Percentiles rank a stretch among this genome's conserved stretches.
Conservation (phyloP, 495 filamentous ascomycete species). For the Umbilicaria muhlenbergii region DNA sequence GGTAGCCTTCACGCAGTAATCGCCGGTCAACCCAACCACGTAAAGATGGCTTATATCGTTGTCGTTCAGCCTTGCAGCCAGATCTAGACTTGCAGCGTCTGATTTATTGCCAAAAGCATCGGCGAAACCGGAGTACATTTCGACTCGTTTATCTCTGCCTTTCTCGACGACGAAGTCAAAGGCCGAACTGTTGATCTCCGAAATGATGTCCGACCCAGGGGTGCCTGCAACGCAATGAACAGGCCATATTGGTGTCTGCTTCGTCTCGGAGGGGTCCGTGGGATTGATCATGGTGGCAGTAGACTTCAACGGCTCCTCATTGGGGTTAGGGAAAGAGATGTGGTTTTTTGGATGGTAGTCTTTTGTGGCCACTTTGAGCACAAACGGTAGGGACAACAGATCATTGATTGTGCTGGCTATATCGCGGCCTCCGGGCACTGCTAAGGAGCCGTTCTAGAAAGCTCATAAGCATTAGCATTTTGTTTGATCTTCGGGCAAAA, state of each 20-base stretch:
- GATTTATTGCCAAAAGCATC: constrained; percentile 48
- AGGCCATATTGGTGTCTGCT: constrained; percentile 69
- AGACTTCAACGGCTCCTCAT: constrained; percentile 52
- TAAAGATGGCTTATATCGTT: constrained; percentile 59
- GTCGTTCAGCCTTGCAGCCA: constrained; percentile 39
- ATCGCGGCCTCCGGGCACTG: constrained; percentile 54
- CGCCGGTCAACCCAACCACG: constrained; percentile 70
- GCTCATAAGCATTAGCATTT: not conserved
- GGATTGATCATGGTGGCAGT: constrained; percentile 52
- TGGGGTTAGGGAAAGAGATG: constrained; percentile 60
- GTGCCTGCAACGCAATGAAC: constrained; percentile 71
- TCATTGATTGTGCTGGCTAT: constrained; percentile 57
- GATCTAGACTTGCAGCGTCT: constrained; percentile 37
- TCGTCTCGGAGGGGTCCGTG: constrained; percentile 41
- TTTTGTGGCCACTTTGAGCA: constrained; percentile 62
- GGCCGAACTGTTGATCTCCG: constrained; percentile 46
- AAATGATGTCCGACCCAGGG: constrained; percentile 55
- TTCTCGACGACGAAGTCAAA: constrained; percentile 60
- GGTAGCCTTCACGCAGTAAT: constrained; percentile 77
- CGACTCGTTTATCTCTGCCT: constrained; percentile 53
- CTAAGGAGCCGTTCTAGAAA: constrained; percentile 60
- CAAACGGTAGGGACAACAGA: constrained; percentile 59
- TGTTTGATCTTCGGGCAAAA: not conserved
- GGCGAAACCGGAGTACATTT: constrained; percentile 87
- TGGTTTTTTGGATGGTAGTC: constrained; percentile 80